A percentile compares a stretch with the other conserved stretches of the same genome.
Evolutionary conservation across 2,329 filamentous ascomycete species (phyloP).

Genomic region (Microascus cirrosus): DNA sequence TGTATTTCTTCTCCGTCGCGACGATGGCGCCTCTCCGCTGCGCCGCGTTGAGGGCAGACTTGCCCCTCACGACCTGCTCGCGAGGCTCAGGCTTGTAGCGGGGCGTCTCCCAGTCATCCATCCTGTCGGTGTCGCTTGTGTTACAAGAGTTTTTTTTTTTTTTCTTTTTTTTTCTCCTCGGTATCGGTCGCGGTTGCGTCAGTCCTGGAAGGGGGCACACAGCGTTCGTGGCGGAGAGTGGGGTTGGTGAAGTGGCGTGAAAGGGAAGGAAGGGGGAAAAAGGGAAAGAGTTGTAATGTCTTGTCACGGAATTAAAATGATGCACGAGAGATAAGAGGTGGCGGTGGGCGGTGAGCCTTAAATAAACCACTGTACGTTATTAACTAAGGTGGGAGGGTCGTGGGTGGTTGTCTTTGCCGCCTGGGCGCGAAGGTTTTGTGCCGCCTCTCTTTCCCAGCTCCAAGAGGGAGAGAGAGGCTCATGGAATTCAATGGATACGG

Average conservation of each 20-base stretch:
- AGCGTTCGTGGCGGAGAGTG: not conserved
- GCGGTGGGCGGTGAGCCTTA: not conserved
- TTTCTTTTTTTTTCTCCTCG: too few relatives aligned
- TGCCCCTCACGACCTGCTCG: conserved; percentile 84
- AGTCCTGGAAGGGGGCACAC: not conserved
- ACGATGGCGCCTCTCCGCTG: conserved; percentile 67
- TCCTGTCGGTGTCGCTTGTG: conserved; percentile 33
- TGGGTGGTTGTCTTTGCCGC: not conserved
- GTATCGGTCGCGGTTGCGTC: too few relatives aligned
- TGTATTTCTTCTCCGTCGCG: conserved; percentile 84
- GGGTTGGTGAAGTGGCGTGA: not conserved
- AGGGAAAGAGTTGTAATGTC: not conserved
- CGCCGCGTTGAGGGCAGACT: conserved; percentile 76
- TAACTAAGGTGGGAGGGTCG: not conserved
- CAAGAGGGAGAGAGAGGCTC: not conserved
- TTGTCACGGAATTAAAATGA: not conserved
- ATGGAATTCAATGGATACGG: conserved; percentile 4
- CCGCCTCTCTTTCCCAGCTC: not conserved
- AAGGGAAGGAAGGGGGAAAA: not conserved
- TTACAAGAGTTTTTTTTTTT: conserved; percentile 1
- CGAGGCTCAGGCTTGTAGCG: conserved; percentile 82
- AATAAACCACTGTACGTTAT: not conserved
- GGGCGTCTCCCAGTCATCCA: conserved; percentile 66
- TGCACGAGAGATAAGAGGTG: not conserved
- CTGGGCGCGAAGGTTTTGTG: not conserved